Percentiles rank a stretch among this genome's conserved stretches.
Evolutionary conservation across 148 eudicot species (phyloP).

Genomic region (Rhododendron henanense): DNA sequence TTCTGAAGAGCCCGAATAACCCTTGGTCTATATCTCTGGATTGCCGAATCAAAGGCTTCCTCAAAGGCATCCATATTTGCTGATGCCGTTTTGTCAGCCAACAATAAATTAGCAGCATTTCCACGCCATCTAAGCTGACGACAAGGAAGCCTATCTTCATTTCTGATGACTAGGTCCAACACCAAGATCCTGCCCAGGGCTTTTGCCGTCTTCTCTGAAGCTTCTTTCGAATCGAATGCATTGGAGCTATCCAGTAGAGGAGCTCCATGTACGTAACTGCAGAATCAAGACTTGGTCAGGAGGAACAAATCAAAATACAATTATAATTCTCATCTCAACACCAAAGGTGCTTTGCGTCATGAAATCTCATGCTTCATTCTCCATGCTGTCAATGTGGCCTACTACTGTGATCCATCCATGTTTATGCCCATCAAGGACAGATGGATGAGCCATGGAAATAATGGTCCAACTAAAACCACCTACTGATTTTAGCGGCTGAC

Average conservation of each 20-base stretch:
- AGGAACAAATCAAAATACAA: constrained; percentile 4
- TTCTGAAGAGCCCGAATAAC: constrained; percentile 62
- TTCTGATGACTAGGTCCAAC: constrained; percentile 94
- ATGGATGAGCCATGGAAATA: not conserved
- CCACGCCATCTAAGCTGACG: constrained; percentile 95
- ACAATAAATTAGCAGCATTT: constrained; percentile 75
- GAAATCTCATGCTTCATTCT: constrained; percentile 9
- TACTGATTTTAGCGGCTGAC: not conserved
- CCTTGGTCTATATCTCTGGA: constrained; percentile 64
- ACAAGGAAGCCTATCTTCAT: constrained; percentile 98
- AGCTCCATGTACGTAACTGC: constrained; percentile 94
- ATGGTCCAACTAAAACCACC: not conserved
- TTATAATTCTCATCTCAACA: not conserved
- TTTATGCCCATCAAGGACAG: not conserved
- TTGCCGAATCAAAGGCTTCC: constrained; percentile 75
- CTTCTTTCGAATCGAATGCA: constrained; percentile 66
- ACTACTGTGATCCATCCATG: not conserved
- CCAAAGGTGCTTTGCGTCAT: not conserved
- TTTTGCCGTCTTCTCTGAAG: constrained; percentile 69
- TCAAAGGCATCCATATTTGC: constrained; percentile 58
- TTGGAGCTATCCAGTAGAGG: constrained; percentile 77
- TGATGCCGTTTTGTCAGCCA: constrained; percentile 64
- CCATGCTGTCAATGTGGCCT: not conserved
- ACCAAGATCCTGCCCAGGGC: constrained; percentile 89
- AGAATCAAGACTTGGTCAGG: constrained; percentile 11